Percentiles rank a stretch among this genome's conserved stretches.
Evolutionary conservation across 345 rosid species (phyloP).

Genomic region (Heritiera fomes): DNA sequence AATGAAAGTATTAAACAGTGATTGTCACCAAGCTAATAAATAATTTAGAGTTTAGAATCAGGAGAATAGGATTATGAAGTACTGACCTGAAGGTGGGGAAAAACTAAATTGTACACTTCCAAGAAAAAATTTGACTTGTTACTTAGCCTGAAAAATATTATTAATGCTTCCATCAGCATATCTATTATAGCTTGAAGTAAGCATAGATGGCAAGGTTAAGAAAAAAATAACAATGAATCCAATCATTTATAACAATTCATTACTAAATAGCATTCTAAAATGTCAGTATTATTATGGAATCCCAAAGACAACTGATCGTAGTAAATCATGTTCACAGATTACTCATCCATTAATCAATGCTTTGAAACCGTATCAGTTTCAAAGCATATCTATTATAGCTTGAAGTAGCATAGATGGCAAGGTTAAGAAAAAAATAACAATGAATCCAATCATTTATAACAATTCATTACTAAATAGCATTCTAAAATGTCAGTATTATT

Average conservation of each 20-base stretch:
- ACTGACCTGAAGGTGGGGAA: conserved; percentile 21
- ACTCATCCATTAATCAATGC: not conserved
- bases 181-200: not conserved
- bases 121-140: conserved; percentile 14
- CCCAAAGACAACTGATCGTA: not conserved
- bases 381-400: not conserved
- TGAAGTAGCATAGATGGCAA: conserved; percentile 7
- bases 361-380: not conserved
- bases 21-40: not conserved
- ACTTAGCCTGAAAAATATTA: conserved; percentile 15
- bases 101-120: conserved; percentile 15
- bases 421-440: not conserved
- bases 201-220: not conserved
- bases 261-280: not conserved
- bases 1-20: not conserved
- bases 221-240: not conserved
- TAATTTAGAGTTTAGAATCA: not conserved
- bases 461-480: not conserved
- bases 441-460: not conserved
- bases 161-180: not conserved
- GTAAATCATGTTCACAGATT: not conserved
- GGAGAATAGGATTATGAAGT: not conserved
- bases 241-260: not conserved
- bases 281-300: not conserved
- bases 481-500: not conserved